Evolutionary conservation across 2,329 filamentous ascomycete species (phyloP), one percentile per base, ranked within the genome.

Genomic region (Cercospora citrullina): DNA sequence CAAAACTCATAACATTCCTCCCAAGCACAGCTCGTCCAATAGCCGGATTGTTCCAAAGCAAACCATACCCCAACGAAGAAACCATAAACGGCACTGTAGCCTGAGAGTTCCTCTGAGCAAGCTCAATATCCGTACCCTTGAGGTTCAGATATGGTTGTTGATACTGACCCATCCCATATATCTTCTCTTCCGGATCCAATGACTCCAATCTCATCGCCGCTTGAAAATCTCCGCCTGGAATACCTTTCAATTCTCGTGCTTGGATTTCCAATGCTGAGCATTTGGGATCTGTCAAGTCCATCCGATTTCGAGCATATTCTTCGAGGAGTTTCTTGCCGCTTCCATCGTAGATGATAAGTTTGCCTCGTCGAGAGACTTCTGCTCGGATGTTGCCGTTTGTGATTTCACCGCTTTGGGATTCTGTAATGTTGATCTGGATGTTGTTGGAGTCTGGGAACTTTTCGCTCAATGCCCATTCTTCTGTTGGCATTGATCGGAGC

Each of bases 81-180:
- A 90, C 74, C 0, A 84, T 83, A 75, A 90, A 90, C 0, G 88
- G 88, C 0, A 90, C 84, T 60, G 84, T 88, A 4, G 88, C 88
- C 75, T 90, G 88, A 0, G 87, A 89, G 74, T 90, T 90, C 1
- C 88, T 84, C 42, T 90, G 88, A 0, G 88, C 87, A 2, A 90
- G 82, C 73, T 90, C 88, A 1, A 90, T 76, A 66, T 90, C 87
- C 0, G 81, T 74, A 0, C 88, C 88, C 71, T 90, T 90, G 60
- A 90, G 80, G 73, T 90, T 83, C n/a, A 90, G 79, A 62, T 81
- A 83, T 0, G 86, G 85, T 71, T 90, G 87, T 72, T 90, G 88
- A 68, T 90, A 90, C 76, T 90, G 88, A 0, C 88, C 88, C 87
- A 90, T 90, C 21, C 88, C 88, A 72, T 84, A 90, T n/a, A 90